Evolutionary conservation across 2,329 filamentous ascomycete species (phyloP), one percentile per base, ranked within the genome.

Genomic region (Aspergillus ochraceus): DNA sequence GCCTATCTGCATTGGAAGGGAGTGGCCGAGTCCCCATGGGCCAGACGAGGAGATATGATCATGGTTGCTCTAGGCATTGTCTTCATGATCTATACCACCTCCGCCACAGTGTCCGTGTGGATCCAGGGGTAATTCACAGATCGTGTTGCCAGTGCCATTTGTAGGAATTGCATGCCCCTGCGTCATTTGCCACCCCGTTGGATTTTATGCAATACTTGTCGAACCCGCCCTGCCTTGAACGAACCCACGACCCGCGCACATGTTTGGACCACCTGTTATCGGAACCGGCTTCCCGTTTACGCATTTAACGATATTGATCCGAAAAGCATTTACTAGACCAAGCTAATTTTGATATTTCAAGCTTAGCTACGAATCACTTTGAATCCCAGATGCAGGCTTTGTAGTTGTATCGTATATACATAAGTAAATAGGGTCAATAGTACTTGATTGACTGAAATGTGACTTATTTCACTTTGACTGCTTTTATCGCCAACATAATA

Each of bases 21-120:
- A 4, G 81, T 88, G 3, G 89, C 89, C 6, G 78, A 81, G 52
- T 83, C 80, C n/a, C 74, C 71, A 32, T 77, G 74, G 70, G 82
- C 78, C 29, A 90, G 87, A 76, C 71, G 75, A 2, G 79, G 85
- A 4, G 89, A 92, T 68, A 60, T 89, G 4, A 70, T 77, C 1
- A 81, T 92, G 70, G 88, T 91, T 76, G 72, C 80, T 1, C 65
- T 91, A 19, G 90, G 90, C 0, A 55, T 83, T 12, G 76, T 86
- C 9, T 88, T 87, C 12, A 91, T 91, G 88, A 77, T 88, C 0
- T 92, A 90, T 69, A 91, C 89, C 0, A 90, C 88, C 0, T 71
- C 77, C 14, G 83, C 91, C 51, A 91, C 88, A 0, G 62, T 88
- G 4, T 64, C 63, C 2, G 67, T 64, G 10, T 72, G 70, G 70